Base-by-base conservation (phyloP, 306 rosid species). In the Oemleria cerasiformis region DNA sequence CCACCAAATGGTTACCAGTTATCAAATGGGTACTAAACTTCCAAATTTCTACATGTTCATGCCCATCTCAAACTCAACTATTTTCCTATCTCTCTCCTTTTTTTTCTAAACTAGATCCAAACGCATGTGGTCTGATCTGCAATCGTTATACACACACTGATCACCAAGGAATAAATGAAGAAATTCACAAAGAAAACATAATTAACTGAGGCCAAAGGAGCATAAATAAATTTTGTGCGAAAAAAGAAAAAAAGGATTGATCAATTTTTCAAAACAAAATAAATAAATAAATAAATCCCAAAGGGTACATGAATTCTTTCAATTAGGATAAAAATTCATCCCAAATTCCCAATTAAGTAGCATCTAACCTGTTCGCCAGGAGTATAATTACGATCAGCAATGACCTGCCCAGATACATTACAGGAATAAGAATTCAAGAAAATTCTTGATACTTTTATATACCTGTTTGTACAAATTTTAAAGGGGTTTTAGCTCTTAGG, bases 351-450 rank as follows among this genome's bases (percentile, higher is more conserved):
- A 45, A 41, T 69, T 9, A 79, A 69, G 71, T 55, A 56, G 40
- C 62, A 60, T 51, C 84, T 76, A 40, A 89, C 97, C 91, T 92
- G 81, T 53, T 92, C 96, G 68, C 92, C 92, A 39, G 86, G 85
- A 60, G 72, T 65, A 92, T 84, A 92, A 74, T 83, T 77, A 21
- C 89, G 81, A 80, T 86, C 90, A 78, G 93, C 93, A 42, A 66
- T 54, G 45, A 92, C 92, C 94, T 92, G 79, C 77, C 78, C 47
- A 78, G 55, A 71, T 62, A 63, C 58, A 65, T 48, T 60, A 61
- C 73, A 81, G 61, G 70, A 17, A 23, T 41, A 47, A 62, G 67
- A 62, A 73, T 9, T 58, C 23, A 42, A 62, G 43, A 56, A 15
- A 36, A 63, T 39, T 10, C 30, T 15, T 66, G n/a, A 58, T 20